Conservation (phyloP, 1,139 yeast genomes). For the Saccharomyces hybrid region DNA sequence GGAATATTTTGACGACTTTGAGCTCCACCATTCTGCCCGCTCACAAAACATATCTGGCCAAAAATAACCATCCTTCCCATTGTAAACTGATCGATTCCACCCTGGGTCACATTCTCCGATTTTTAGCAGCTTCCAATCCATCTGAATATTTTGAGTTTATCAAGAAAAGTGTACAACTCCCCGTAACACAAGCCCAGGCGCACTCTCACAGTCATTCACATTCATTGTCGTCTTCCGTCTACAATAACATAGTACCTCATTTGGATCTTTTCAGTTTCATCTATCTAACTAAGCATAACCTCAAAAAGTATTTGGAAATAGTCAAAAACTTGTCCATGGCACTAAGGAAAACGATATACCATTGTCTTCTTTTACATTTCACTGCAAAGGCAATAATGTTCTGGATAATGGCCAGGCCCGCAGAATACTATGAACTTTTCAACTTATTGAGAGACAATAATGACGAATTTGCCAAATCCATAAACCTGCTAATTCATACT, state of each 20-base stretch:
- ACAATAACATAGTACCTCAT: constrained; percentile 13
- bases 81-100: constrained; percentile 21
- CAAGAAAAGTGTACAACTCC: constrained; percentile 16
- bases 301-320: constrained; percentile 21
- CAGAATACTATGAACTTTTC: constrained; percentile 17
- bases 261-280: constrained; percentile 25
- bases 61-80: constrained; percentile 11
- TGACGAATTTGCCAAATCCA: constrained; percentile 2
- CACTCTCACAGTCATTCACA: background rate
- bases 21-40: constrained; percentile 15
- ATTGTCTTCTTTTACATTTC: constrained; percentile 23
- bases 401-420: constrained; percentile 30
- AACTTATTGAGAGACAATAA: constrained; percentile 6
- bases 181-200: constrained; percentile 9
- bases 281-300: constrained; percentile 18
- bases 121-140: constrained; percentile 30
- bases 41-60: constrained; percentile 14
- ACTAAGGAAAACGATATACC: constrained; percentile 22
- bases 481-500: constrained; percentile 3
- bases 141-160: constrained; percentile 21
- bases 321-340: constrained; percentile 15
- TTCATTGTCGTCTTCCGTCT: background rate
- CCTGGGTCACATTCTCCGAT: constrained; percentile 23
- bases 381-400: constrained; percentile 25
- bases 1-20: constrained; percentile 11